Percentiles rank a stretch among this genome's conserved stretches.
Evolutionary conservation across 768 basidiomycete genomes (phyloP).

Genomic region (Multifurca ochricompacta): DNA sequence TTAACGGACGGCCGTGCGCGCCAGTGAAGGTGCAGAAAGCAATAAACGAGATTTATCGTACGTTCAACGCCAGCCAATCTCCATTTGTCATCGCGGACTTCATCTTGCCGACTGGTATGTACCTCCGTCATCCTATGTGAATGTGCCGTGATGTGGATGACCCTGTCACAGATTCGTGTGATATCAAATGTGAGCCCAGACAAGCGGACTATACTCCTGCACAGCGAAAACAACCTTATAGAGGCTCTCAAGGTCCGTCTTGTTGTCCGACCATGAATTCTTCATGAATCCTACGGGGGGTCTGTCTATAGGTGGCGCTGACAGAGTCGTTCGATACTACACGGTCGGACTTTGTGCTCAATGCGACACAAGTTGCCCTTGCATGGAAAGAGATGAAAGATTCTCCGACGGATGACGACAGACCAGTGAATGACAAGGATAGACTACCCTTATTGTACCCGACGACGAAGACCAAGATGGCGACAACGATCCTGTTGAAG

Average conservation of each 20-base stretch:
- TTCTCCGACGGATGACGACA: not conserved
- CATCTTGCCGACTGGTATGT: conserved; percentile 66
- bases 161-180: conserved; percentile 54
- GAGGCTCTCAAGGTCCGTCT: conserved; percentile 61
- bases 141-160: not conserved
- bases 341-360: conserved; percentile 19
- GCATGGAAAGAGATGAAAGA: not conserved
- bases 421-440: not conserved
- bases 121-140: not conserved
- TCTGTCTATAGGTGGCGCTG: conserved; percentile 7
- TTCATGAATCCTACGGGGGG: not conserved
- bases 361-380: conserved; percentile 13
- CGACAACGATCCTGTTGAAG: not conserved
- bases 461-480: conserved; percentile 1
- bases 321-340: conserved; percentile 12
- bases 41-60: conserved; percentile 87
- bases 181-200: conserved; percentile 96
- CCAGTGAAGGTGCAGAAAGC: conserved; percentile 77
- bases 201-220: conserved; percentile 90
- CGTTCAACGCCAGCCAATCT: conserved; percentile 65
- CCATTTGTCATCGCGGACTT: conserved; percentile 85
- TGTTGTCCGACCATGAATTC: no score
- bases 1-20: conserved; percentile 87
- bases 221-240: conserved; percentile 77
- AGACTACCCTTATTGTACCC: conserved; percentile 5